Conservation (phyloP, 345 rosid genomes). For the Populus nigra region DNA sequence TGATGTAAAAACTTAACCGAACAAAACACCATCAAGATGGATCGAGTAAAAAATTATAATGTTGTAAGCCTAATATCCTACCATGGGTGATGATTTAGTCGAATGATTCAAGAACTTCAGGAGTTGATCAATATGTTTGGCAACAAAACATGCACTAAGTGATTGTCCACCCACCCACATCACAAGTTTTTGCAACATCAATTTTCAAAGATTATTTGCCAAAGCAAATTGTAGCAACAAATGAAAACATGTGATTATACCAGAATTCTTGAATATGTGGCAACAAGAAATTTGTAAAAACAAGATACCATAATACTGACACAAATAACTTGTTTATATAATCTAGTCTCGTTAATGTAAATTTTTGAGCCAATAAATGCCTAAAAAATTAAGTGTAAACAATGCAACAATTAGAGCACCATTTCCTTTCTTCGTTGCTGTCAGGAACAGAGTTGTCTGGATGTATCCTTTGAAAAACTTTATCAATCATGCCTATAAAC, state of each 20-base stretch:
- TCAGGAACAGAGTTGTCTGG: conserved; percentile 37
- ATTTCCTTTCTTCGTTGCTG: conserved; percentile 69
- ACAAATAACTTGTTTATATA: neutral
- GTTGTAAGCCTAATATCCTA: conserved; percentile 23
- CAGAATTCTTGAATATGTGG: neutral
- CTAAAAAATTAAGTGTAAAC: neutral
- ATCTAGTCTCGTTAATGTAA: neutral
- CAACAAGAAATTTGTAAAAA: neutral
- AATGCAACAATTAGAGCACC: conserved; percentile 57
- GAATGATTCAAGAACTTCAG: conserved; percentile 90
- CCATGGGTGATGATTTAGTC: conserved; percentile 87
- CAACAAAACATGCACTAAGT: conserved; percentile 84
- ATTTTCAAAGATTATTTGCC: neutral
- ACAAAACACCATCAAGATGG: neutral
- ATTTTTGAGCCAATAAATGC: neutral
- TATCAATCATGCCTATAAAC: conserved; percentile 62
- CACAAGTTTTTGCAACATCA: conserved; percentile 6
- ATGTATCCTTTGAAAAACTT: conserved; percentile 57
- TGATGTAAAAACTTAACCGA: neutral
- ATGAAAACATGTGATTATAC: neutral
- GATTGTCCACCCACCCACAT: conserved; percentile 90
- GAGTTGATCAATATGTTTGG: conserved; percentile 78
- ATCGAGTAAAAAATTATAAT: neutral
- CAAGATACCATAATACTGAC: neutral
- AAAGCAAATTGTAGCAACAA: conserved; percentile 2